phyloP scores from a whole-genome alignment of 1,284 basidiomycete genomes.

The Peniophora sp. region DNA sequence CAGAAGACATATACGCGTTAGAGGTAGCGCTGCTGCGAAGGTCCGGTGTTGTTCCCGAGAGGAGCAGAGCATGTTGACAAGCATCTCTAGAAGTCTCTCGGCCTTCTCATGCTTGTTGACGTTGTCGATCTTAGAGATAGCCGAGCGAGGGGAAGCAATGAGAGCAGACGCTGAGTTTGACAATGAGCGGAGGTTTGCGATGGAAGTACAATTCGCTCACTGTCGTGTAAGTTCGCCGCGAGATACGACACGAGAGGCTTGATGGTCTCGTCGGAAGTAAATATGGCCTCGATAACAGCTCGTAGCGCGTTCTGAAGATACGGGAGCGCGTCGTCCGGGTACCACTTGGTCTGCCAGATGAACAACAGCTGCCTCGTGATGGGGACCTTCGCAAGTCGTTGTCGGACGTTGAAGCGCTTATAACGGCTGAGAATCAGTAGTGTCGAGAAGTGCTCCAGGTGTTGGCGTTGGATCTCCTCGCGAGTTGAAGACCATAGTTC shows the following conservation, averaged over 20 bases:
- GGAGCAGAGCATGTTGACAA: slow-evolving; percentile 50
- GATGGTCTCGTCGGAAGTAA: slow-evolving; percentile 65
- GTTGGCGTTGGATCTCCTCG: slow-evolving; percentile 63
- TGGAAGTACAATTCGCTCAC: slow-evolving; percentile 29
- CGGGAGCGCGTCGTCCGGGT: slow-evolving; percentile 44
- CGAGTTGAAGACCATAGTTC: slow-evolving; percentile 79
- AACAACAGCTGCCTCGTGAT: slow-evolving; percentile 76
- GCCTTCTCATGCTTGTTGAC: slow-evolving; percentile 45
- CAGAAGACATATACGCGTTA: slow-evolving; percentile 66
- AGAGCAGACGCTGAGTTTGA: slow-evolving; percentile 17
- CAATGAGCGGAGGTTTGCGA: neutral
- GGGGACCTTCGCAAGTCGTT: slow-evolving; percentile 62
- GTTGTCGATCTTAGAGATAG: slow-evolving; percentile 45
- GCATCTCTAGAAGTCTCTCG: slow-evolving; percentile 49
- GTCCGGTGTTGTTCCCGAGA: slow-evolving; percentile 43
- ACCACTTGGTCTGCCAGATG: slow-evolving; percentile 73
- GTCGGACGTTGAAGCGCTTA: slow-evolving; percentile 65
- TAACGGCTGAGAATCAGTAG: slow-evolving; percentile 69
- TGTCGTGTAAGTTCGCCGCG: slow-evolving; percentile 73
- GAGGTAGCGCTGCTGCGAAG: slow-evolving; percentile 61
- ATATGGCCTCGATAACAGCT: slow-evolving; percentile 49
- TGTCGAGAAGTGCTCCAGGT: slow-evolving; percentile 75
- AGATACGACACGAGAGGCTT: slow-evolving; percentile 84
- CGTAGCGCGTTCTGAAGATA: slow-evolving; percentile 55
- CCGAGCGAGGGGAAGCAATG: slow-evolving; percentile 44